Base-by-base conservation (phyloP, 257 asterid genomes). In the Solanum lycopersicoides region DNA sequence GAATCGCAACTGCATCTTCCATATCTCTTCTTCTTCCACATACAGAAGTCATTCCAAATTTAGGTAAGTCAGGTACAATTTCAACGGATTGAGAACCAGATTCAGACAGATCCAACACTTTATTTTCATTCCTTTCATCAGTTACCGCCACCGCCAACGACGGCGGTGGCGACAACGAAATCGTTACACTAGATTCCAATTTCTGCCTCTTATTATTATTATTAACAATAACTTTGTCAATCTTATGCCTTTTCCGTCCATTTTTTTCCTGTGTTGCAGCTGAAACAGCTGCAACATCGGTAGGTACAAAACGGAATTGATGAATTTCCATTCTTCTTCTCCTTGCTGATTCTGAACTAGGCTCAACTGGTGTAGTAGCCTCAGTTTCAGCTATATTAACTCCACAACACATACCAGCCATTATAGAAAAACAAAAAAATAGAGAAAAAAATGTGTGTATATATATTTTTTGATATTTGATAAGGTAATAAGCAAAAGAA, bases 21-120 rank as follows among this genome's bases (percentile, higher is more conserved):
- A 96, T 96, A 23, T 96, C 99, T 41, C 98, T 89, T 47, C 99
- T 89, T 87, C 98, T 89, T 2, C 99, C 99, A 74, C 99, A 95
- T 53, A 96, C 94, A 6, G 98, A 95, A 0, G 98, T 93, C 86
- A 53, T 75, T 0, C 99, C 98, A 63, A 90, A 96, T 68, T 92
- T 96, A 1, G 98, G 93, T 5, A 10, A 59, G 42, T 93, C 93
- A 30, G 85, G 4, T 0, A 12, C 87, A 6, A 20, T 50, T 9
- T 20, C 39, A 45, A 71, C 63, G 1, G 60, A 77, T 5, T 92
- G 50, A 6, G 90, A 32, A 53, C 44, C 34, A 23, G 91, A 32
- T 35, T 68, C 82, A 12, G 89, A 4, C 2, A 68, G 66, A 90
- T 87, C 85, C 34, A 60, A 11, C 65, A 60, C 30, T 66, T 87